These are phyloP conservation scores for Lachancea dasiensis DNA, from an alignment of 805 yeast genomes.

Conservation along the genomic window DNA sequence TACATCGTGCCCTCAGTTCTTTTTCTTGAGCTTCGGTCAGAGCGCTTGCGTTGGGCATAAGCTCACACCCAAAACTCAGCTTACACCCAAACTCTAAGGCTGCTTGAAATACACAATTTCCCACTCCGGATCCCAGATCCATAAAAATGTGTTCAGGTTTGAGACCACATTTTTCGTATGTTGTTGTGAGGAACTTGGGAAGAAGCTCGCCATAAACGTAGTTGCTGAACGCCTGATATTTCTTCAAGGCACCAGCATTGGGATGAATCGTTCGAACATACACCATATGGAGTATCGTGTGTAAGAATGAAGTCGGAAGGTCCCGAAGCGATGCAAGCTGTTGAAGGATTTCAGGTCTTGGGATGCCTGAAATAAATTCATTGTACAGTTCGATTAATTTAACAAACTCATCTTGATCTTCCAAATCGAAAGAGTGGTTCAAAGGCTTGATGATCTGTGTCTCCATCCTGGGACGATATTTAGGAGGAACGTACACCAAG, in stretches of 20 bases:
- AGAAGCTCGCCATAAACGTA: constrained; percentile 87
- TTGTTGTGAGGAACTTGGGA: constrained; percentile 67
- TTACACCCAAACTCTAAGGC: constrained; percentile 78
- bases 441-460: constrained; percentile 16
- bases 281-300: constrained; percentile 64
- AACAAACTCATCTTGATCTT: constrained; percentile 29
- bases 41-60: constrained; percentile 75
- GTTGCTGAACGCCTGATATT: constrained; percentile 81
- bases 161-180: constrained; percentile 55
- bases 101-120: constrained; percentile 85
- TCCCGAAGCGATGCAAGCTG: constrained; percentile 30
- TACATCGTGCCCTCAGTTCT: constrained; percentile 54
- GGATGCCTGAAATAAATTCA: constrained; percentile 33
- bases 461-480: constrained; percentile 10
- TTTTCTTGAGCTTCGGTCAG: constrained; percentile 54
- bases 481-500: constrained; percentile 21
- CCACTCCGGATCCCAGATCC: constrained; percentile 93
- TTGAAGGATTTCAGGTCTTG: constrained; percentile 28
- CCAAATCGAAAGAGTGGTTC: constrained; percentile 23
- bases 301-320: constrained; percentile 43
- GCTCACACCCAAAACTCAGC: constrained; percentile 78
- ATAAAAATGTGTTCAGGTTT: constrained; percentile 54
- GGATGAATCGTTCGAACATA: constrained; percentile 80
- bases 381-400: constrained; percentile 41
- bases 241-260: constrained; percentile 51